Evolutionary conservation across 768 basidiomycete genomes (phyloP).

Genomic region (Termitomyces sp.): DNA sequence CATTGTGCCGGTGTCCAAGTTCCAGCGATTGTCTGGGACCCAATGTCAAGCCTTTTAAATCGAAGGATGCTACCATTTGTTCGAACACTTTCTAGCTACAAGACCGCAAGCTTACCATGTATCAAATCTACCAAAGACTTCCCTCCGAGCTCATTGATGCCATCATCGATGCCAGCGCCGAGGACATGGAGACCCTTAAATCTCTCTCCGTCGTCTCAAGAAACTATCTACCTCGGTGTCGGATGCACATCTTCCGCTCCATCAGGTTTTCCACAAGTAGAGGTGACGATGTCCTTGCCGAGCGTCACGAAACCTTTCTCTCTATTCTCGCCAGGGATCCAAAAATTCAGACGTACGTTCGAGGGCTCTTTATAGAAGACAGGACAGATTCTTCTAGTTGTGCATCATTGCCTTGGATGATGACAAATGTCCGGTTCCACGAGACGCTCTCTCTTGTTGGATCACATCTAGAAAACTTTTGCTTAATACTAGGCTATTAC

Average conservation of each 20-base stretch:
- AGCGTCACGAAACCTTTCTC: neutral
- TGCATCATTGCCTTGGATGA: slow-evolving; percentile 1
- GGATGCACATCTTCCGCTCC: neutral
- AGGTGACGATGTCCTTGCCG: neutral
- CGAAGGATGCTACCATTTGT: neutral
- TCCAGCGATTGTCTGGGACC: neutral
- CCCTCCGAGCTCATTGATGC: slow-evolving; percentile 6
- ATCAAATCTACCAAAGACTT: neutral
- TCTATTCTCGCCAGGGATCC: neutral
- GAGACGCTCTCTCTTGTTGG: neutral
- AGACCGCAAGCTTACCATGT: neutral
- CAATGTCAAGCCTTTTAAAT: neutral
- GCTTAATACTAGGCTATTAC: neutral
- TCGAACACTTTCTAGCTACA: neutral
- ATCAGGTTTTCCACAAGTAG: neutral
- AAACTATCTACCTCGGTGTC: neutral
- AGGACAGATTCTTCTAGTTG: neutral
- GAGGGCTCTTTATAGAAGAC: neutral
- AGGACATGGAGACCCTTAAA: neutral
- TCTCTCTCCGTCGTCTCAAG: neutral
- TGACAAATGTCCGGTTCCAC: slow-evolving; percentile 1
- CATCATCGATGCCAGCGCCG: slow-evolving; percentile 1
- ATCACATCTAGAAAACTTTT: neutral
- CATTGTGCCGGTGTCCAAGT: neutral
- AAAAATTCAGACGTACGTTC: neutral